Evolutionary conservation across 2,329 filamentous ascomycete species (phyloP).

Genomic region (Cryphonectria carpinicola): DNA sequence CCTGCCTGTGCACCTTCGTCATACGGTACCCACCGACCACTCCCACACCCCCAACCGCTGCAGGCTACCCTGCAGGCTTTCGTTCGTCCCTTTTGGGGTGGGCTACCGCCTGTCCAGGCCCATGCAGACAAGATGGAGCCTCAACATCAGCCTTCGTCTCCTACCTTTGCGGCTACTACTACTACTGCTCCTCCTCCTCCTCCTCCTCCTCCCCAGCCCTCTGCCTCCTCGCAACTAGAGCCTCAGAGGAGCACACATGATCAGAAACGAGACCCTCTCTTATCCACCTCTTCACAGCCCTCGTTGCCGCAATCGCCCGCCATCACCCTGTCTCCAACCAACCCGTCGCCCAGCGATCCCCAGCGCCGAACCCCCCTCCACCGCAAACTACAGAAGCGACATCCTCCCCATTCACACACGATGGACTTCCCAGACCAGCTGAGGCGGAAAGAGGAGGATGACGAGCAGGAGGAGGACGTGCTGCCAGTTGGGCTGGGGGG

Average conservation of each 20-base stretch:
- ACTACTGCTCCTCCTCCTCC: too few species aligned
- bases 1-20: slow-evolving; percentile 20
- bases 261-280: slow-evolving; percentile 8
- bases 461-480: slow-evolving; percentile 54
- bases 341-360: slow-evolving; percentile 38
- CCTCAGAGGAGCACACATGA: slow-evolving; percentile 11
- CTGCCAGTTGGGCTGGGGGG: slow-evolving; percentile 51
- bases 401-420: slow-evolving; percentile 36
- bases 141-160: slow-evolving; percentile 17
- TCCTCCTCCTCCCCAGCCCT: slow-evolving; percentile 1
- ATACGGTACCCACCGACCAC: slow-evolving; percentile 18
- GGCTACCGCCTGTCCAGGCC: slow-evolving; percentile 27
- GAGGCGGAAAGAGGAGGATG: slow-evolving; percentile 51
- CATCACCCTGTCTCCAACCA: slow-evolving; percentile 29
- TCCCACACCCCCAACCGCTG: slow-evolving; percentile 4
- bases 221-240: slow-evolving; percentile 11
- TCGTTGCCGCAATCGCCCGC: slow-evolving; percentile 16
- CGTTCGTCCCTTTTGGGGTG: slow-evolving; percentile 11
- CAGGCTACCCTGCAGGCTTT: slow-evolving; percentile 25
- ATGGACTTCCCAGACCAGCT: slow-evolving; percentile 60
- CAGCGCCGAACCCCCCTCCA: slow-evolving; percentile 43
- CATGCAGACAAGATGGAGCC: slow-evolving; percentile 25
- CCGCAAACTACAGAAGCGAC: slow-evolving; percentile 50
- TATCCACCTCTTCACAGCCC: slow-evolving; percentile 13
- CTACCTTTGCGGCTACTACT: neutral